Conservation (phyloP, 148 eudicot genomes). For the Diospyros kaki region DNA sequence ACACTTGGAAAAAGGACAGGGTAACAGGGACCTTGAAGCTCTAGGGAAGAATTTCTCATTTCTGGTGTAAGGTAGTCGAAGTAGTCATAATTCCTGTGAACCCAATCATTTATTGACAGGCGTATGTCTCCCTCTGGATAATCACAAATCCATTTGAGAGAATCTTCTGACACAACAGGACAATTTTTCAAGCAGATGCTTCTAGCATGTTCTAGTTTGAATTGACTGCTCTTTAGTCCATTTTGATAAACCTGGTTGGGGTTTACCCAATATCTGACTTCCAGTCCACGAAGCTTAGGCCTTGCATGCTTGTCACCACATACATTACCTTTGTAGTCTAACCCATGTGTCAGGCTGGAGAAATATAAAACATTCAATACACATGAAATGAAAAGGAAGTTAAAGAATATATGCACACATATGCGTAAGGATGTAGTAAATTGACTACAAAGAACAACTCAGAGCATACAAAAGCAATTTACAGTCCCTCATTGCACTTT, state of each 20-base stretch:
- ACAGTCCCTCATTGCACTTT: not conserved
- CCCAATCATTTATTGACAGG: constrained; percentile 44
- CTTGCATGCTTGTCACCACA: constrained; percentile 51
- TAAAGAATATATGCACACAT: constrained; percentile 1
- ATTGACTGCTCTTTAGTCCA: constrained; percentile 35
- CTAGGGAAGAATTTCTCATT: constrained; percentile 50
- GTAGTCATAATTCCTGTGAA: constrained; percentile 46
- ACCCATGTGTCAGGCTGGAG: constrained; percentile 40
- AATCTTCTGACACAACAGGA: constrained; percentile 49
- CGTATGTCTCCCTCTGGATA: constrained; percentile 57
- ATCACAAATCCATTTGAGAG: constrained; percentile 55
- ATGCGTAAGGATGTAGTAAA: not conserved
- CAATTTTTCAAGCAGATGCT: constrained; percentile 56
- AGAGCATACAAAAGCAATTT: not conserved
- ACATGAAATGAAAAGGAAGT: constrained; percentile 5
- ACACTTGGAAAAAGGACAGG: constrained; percentile 58
- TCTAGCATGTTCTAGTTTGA: constrained; percentile 47
- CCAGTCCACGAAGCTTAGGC: constrained; percentile 40
- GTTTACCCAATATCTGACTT: constrained; percentile 54
- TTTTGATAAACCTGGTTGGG: constrained; percentile 51
- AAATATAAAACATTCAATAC: not conserved
- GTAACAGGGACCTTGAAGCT: constrained; percentile 61
- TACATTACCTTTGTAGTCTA: constrained; percentile 53
- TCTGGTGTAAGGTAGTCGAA: constrained; percentile 55
- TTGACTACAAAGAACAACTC: not conserved